A percentile compares a stretch with the other conserved stretches of the same genome.
Evolutionary conservation across 192 early-diverging fungal species (phyloP).

Genomic region (Mortierella claussenii): DNA sequence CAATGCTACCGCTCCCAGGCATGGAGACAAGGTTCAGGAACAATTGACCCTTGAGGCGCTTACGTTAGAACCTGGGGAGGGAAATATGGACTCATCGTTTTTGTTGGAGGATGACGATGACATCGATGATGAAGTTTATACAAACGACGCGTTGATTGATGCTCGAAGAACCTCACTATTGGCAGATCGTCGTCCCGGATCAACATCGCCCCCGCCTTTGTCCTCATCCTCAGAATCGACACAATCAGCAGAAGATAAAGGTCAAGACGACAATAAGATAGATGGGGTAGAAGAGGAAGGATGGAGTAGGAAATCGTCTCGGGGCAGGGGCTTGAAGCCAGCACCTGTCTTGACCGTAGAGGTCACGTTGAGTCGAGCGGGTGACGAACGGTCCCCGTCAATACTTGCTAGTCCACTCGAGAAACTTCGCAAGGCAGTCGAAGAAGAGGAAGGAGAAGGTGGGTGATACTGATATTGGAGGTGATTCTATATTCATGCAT

Average conservation of each 20-base stretch:
- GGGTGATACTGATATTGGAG: neutral
- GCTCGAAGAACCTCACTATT: conserved; percentile 28
- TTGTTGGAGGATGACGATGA: conserved; percentile 49
- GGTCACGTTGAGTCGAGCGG: neutral
- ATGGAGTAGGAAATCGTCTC: conserved; percentile 1
- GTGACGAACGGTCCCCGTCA: conserved; percentile 32
- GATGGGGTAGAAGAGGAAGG: too few species aligned
- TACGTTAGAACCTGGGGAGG: conserved; percentile 17
- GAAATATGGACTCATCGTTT: conserved; percentile 27
- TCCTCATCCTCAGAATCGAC: neutral
- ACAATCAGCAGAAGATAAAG: neutral
- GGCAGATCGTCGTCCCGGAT: neutral
- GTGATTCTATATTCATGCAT: neutral
- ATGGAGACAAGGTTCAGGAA: too few species aligned
- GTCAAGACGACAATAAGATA: neutral
- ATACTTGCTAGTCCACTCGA: conserved; percentile 37
- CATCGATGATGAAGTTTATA: conserved; percentile 43
- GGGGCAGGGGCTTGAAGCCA: conserved; percentile 25
- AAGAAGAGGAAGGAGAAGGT: conserved; percentile 51
- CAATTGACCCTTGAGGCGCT: conserved; percentile 11
- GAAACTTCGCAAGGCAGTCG: conserved; percentile 37
- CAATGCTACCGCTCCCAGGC: too few species aligned
- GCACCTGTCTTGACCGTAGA: conserved; percentile 6
- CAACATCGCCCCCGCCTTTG: neutral
- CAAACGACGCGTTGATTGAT: conserved; percentile 42